Evolutionary conservation across 441 rosid genomes (phyloP), one percentile per base, ranked within the genome.

Genomic region (Pelargonium cotyledonis): DNA sequence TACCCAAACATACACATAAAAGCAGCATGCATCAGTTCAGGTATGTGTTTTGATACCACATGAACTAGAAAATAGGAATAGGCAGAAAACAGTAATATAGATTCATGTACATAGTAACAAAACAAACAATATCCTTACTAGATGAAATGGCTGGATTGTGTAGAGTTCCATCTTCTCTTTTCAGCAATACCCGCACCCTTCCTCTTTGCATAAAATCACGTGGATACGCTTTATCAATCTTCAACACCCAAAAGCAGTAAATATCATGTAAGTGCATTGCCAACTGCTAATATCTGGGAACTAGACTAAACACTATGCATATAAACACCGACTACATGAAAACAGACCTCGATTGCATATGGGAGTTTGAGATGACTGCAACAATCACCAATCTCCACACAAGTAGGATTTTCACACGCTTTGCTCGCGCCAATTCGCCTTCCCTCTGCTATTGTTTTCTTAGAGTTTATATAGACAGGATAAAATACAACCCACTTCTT

Each of bases 201-300:
- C 98, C 99, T 72, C 84, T 68, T 90, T 95, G 99, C 97, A 92
- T 86, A 79, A 85, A 95, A 81, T 95, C 97, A 0, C 98, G 89
- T 2, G 98, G 98, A 71, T 92, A 95, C 15, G 92, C 97, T 84
- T 95, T 95, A 74, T 92, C 95, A 76, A 89, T 76, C 96, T 95
- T 77, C 76, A 67, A 66, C 2, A 26, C 55, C 62, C 62, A 9
- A 18, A 55, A 55, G 8, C 29, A 65, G 19, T 15, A 47, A 11
- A 21, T 26, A n/a, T 15, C 53, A 19, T 5, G 16, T 2, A 16
- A 55, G 62, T 55, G 62, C 62, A 55, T 55, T 7, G 26, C 12
- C 31, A 55, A 18, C 23, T 4, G 7, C 62, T 16, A 18, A 18
- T 16, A 18, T 55, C 23, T 18, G 62, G 18, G 18, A 16, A 7